Evolutionary conservation across 106 monocot genomes (phyloP).

Genomic region (Allium cepa): DNA sequence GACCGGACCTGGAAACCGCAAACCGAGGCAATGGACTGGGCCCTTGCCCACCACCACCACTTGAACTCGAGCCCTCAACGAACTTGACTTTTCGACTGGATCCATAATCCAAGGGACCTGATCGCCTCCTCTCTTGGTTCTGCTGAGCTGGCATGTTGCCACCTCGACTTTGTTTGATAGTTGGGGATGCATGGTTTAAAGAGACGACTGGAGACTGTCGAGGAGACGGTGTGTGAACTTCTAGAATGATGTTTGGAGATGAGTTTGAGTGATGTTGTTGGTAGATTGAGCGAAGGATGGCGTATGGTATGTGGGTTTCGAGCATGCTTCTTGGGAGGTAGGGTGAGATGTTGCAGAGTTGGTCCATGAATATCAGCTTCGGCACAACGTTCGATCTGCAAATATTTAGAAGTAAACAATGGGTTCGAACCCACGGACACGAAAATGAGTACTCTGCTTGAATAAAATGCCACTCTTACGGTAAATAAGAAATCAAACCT

Average conservation of each 20-base stretch:
- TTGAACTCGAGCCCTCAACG: constrained; percentile 57
- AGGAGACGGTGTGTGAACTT: constrained; percentile 45
- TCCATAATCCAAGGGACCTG: constrained; percentile 67
- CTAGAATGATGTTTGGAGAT: constrained; percentile 18
- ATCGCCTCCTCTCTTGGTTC: constrained; percentile 34
- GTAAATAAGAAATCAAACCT: too few relatives aligned
- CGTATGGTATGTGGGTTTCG: constrained; percentile 76
- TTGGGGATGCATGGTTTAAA: constrained; percentile 80
- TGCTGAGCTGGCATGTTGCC: constrained; percentile 34
- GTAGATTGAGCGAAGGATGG: constrained; percentile 72
- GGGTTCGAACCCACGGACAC: not conserved
- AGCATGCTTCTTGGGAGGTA: constrained; percentile 92
- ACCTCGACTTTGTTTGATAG: constrained; percentile 26
- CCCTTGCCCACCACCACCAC: constrained; percentile 19
- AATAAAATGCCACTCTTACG: not conserved
- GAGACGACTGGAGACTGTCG: constrained; percentile 74
- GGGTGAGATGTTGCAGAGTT: constrained; percentile 71
- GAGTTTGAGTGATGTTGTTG: constrained; percentile 50
- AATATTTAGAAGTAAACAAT: not conserved
- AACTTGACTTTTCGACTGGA: constrained; percentile 70
- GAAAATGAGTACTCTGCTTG: not conserved
- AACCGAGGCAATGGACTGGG: constrained; percentile 71
- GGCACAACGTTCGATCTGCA: constrained; percentile 62
- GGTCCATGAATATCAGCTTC: constrained; percentile 89
- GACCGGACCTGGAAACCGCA: constrained; percentile 76